These are phyloP conservation scores for Aspergillus candidus DNA, from an alignment of 2,329 filamentous ascomycete species.

Conservation along the genomic window DNA sequence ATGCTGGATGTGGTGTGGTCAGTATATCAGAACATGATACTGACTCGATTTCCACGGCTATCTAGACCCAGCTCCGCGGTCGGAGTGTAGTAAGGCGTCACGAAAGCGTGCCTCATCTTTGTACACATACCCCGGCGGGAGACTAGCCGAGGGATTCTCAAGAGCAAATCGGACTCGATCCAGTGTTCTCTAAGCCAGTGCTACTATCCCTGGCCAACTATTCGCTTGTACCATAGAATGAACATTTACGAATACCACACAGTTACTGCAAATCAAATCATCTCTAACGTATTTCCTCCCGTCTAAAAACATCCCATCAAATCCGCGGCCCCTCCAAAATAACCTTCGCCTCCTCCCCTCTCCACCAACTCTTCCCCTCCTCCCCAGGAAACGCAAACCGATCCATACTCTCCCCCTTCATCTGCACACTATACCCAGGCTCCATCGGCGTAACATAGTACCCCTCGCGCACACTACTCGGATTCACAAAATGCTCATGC, in stretches of 20 bases:
- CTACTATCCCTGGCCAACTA: no score
- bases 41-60: no score
- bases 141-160: no score
- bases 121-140: no score
- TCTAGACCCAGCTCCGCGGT: no score
- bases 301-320: constrained; percentile 10
- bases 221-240: not conserved
- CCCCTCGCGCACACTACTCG: constrained; percentile 71
- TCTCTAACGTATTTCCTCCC: not conserved
- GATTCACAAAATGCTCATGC: constrained; percentile 87
- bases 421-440: constrained; percentile 86
- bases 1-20: not conserved
- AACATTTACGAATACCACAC: not conserved
- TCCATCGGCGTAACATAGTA: constrained; percentile 82
- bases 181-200: no score
- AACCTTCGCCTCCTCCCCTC: constrained; percentile 66
- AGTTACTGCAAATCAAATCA: not conserved
- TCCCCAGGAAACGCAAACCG: constrained; percentile 69
- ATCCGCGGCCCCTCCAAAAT: constrained; percentile 57
- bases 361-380: constrained; percentile 80
- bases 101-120: no score
- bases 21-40: no score
- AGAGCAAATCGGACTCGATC: no score
- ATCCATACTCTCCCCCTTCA: constrained; percentile 85
- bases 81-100: no score